phyloP scores from a whole-genome alignment of 139 green algal species.

The Coccomyxa sp. region DNA sequence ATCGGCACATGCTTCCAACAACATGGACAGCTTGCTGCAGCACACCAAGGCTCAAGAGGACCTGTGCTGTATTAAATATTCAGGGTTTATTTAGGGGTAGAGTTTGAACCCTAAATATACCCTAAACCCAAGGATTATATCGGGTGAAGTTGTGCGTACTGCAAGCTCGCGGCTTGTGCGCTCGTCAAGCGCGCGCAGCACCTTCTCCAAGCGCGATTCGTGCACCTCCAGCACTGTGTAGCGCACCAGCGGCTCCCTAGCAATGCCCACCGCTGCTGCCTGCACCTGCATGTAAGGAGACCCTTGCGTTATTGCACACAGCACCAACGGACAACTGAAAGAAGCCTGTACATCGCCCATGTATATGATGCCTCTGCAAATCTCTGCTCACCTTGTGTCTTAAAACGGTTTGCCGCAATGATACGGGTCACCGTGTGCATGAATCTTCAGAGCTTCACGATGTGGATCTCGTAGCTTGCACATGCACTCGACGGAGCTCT shows the following conservation, averaged over 20 bases:
- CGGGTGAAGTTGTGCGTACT: neutral
- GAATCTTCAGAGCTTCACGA: too few relatives aligned
- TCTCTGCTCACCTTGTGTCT: too few relatives aligned
- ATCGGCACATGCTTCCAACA: too few relatives aligned
- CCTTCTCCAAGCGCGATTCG: conserved; percentile 4
- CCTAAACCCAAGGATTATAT: too few relatives aligned
- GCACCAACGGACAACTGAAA: neutral
- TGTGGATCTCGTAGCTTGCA: neutral
- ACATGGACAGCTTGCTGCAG: too few relatives aligned
- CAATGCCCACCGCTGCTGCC: neutral
- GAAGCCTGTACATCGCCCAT: neutral
- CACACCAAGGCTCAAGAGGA: too few relatives aligned
- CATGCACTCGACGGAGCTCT: neutral
- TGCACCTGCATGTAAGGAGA: neutral
- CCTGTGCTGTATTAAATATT: too few relatives aligned
- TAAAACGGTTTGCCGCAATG: too few relatives aligned
- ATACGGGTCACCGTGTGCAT: too few relatives aligned
- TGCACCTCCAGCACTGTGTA: conserved; percentile 40
- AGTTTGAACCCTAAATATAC: too few relatives aligned
- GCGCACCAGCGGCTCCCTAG: conserved; percentile 22
- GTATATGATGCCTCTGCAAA: neutral
- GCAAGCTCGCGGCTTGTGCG: conserved; percentile 35
- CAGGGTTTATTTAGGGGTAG: too few relatives aligned
- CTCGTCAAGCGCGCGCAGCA: conserved; percentile 44
- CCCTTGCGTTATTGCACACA: neutral